A percentile compares a stretch with the other conserved stretches of the same genome.
Evolutionary conservation across 208 protist species (phyloP).

Genomic region (Trichomonas vaginalis): DNA sequence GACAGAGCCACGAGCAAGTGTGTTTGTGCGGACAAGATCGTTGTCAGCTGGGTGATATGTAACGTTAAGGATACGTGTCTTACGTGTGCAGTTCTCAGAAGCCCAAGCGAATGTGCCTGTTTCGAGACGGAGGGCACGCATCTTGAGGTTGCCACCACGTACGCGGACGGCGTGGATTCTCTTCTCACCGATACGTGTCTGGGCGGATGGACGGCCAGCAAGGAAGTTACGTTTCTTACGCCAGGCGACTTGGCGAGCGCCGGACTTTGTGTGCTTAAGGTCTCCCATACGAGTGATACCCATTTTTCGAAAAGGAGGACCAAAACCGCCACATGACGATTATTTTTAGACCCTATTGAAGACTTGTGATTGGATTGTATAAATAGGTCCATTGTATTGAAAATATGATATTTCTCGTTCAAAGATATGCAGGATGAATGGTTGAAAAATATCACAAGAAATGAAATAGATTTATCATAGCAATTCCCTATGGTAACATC

Average conservation of each 20-base stretch:
- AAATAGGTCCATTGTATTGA: too few relatives aligned
- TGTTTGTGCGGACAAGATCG: constrained; percentile 17
- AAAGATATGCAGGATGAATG: too few relatives aligned
- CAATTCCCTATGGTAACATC: too few relatives aligned
- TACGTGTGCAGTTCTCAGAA: neutral
- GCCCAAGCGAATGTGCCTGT: neutral
- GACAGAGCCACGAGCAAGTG: neutral
- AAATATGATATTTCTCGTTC: too few relatives aligned
- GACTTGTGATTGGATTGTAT: too few relatives aligned
- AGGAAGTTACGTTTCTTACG: constrained; percentile 1
- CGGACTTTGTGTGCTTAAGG: neutral
- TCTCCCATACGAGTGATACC: constrained; percentile 15
- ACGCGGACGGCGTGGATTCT: neutral
- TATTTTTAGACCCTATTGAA: too few relatives aligned
- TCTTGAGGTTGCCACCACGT: constrained; percentile 16
- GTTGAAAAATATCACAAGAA: too few relatives aligned
- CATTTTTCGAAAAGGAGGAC: constrained; percentile 10
- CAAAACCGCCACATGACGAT: neutral
- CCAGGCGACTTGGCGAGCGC: neutral
- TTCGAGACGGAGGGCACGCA: neutral
- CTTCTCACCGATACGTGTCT: constrained; percentile 9
- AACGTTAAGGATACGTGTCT: constrained; percentile 7
- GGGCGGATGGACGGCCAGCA: neutral
- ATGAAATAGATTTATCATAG: too few relatives aligned
- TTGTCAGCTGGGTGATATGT: constrained; percentile 9